Evolutionary conservation across 2,329 filamentous ascomycete genomes (phyloP), one percentile per base, ranked within the genome.

Genomic region (Calonectria montana): DNA sequence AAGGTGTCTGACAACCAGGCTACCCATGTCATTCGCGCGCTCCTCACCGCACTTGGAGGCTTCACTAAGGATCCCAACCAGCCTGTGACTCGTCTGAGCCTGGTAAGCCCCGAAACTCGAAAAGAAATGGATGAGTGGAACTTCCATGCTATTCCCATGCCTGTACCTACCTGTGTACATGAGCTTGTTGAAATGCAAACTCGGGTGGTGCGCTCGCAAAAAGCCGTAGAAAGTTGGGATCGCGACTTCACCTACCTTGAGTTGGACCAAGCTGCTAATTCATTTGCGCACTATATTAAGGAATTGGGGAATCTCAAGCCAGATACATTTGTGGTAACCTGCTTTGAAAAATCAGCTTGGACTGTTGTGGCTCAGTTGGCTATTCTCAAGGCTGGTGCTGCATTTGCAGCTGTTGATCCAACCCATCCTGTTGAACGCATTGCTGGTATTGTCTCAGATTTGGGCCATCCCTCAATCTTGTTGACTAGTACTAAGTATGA

Each of bases 171-270:
- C 3, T 37, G 31, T 9, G 53, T 59, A 3, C 53, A 59, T 37
- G 23, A 59, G 53, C 53, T 59, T 27, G 39, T 59, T 21, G 53
- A 59, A 18, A 59, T 59, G 53, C 53, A 59, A 27, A 59, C 53
- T 0, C 29, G 21, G 53, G 37, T 59, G 13, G 18, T 59, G 31
- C 53, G 37, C 29, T 39, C 53, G 4, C 53, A 59, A 37, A 59
- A 59, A 15, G 53, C 53, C 15, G 18, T 59, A 1, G 53, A 59
- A 21, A 37, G 53, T 7, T 59, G 53, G 53, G 53, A 59, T 23
- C 53, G 53, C 13, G 31, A 59, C 13, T 59, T 59, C 16, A 59
- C 53, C 8, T 59, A 59, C 53, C 53, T 37, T 21, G 53, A 59
- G 21, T 12, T 59, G 53, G 21, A 59, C 35, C 53, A 39, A 27